Base-by-base conservation (phyloP, 352 stramenopile genomes). In the Blastocystis sp. region DNA sequence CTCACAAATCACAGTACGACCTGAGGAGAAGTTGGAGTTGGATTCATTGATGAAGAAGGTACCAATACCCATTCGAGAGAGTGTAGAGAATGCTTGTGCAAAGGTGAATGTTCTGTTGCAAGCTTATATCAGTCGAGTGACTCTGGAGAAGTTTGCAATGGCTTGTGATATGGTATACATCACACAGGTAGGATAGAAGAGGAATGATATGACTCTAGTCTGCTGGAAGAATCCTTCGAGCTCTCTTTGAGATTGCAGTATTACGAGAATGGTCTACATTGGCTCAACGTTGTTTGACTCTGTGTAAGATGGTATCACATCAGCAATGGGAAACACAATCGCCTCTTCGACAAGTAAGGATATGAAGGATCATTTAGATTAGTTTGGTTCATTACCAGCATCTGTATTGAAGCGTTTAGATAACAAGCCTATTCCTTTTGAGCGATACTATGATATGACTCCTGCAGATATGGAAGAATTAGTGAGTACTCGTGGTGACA, bases 31-130 rank as follows among this genome's bases (percentile, higher is more conserved):
- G 85, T 89, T 99, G 42, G 97, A 99, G 90, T 91, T 99, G 32
- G 91, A 92, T 6, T 98, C 98, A 89, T 91, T 99, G 43, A 92
- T 97, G 51, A 94, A 96, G 73, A 94, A 95, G 88, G 97, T 99
- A 0, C 97, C 97, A 0, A 97, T 99, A 39, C 97, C 97, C 2
- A 95, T 99, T 7, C 99, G 99, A 89, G 97, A 98, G 89, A 92
- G 88, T 65, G 90, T 93, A 37, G 93, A 90, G 57, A 93, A 96
- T 88, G 90, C 92, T 16, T 95, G 94, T 3, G 94, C 94, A 4
- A 99, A 99, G 91, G 93, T 99, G 37, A 99, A 99, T 77, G 96
- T 98, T 27, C 92, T 99, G 29, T 89, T 99, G 14, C 97, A 99
- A 91, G 94, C 95, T 42, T 99, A 99, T 88, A 99, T 99, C 88